phyloP scores from a whole-genome alignment of 2,329 filamentous ascomycete species.

The Uncinocarpus reesii region DNA sequence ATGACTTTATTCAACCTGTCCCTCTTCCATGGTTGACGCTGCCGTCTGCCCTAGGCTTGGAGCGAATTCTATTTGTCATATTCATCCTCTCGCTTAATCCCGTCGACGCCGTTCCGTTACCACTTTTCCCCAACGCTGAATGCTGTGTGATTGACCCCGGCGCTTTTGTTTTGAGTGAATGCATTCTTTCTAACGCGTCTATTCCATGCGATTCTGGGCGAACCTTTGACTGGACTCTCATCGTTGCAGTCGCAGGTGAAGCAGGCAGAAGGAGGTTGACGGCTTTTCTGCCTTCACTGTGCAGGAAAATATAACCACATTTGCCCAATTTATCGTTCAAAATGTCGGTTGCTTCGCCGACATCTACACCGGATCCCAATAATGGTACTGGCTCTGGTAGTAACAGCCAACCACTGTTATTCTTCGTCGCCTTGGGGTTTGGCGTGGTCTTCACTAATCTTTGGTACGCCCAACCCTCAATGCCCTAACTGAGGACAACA shows the following conservation, averaged over 20 bases:
- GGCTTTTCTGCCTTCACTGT: background rate
- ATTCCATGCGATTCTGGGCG: background rate
- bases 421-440: slow-evolving; percentile 93
- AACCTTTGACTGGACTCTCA: background rate
- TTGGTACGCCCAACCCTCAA: slow-evolving; percentile 60
- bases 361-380: slow-evolving; percentile 3
- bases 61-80: background rate
- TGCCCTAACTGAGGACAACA: too few species aligned
- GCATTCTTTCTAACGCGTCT: background rate
- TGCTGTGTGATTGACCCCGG: background rate
- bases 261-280: background rate
- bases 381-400: slow-evolving; percentile 17
- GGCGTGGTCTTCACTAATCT: slow-evolving; percentile 98
- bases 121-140: background rate
- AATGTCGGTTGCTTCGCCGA: slow-evolving; percentile 1
- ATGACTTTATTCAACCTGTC: background rate
- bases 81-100: background rate
- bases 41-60: background rate
- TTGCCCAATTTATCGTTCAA: background rate
- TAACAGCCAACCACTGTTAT: slow-evolving; percentile 62
- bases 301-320: background rate
- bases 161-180: too few species aligned
- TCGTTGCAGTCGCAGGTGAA: background rate
- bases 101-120: background rate
- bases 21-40: background rate